A percentile compares a stretch with the other conserved stretches of the same genome.
Evolutionary conservation across 1,139 yeast genomes (phyloP).

Genomic region (Debaryomyces robertsiae): DNA sequence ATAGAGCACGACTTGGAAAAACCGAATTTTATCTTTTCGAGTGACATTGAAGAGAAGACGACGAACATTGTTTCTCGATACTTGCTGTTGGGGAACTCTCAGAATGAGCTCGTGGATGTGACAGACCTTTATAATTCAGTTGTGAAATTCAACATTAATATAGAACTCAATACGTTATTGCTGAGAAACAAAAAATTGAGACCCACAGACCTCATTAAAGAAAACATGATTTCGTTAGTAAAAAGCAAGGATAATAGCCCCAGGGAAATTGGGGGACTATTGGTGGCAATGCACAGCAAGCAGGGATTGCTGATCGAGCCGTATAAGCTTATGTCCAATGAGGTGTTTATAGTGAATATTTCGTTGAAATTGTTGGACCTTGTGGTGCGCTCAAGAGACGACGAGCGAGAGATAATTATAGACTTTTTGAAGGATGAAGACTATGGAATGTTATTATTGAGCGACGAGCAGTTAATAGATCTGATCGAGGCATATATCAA

Average conservation of each 20-base stretch:
- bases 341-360: conserved; percentile 39
- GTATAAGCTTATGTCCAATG: conserved; percentile 19
- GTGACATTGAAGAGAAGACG: conserved; percentile 35
- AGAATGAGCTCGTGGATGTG: conserved; percentile 12
- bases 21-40: conserved; percentile 45
- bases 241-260: conserved; percentile 28
- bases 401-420: conserved; percentile 20
- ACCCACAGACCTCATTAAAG: conserved; percentile 37
- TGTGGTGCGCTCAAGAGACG: conserved; percentile 16
- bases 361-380: conserved; percentile 28
- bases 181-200: conserved; percentile 31
- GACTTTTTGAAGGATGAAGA: conserved; percentile 37
- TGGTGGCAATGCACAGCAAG: not conserved
- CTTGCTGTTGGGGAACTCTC: conserved; percentile 10
- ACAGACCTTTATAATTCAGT: conserved; percentile 11
- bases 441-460: conserved; percentile 31
- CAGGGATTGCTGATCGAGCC: not conserved
- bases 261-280: not conserved
- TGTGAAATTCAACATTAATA: conserved; percentile 30
- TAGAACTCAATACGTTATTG: conserved; percentile 41
- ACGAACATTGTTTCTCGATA: conserved; percentile 8
- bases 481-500: conserved; percentile 34
- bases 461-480: conserved; percentile 31
- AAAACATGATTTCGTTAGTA: conserved; percentile 39
- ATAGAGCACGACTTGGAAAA: conserved; percentile 29